Percentiles rank a stretch among this genome's conserved stretches.
These are phyloP conservation scores for Aspergillus melleus DNA, from an alignment of 2,329 filamentous ascomycete genomes.

Conservation along the genomic window DNA sequence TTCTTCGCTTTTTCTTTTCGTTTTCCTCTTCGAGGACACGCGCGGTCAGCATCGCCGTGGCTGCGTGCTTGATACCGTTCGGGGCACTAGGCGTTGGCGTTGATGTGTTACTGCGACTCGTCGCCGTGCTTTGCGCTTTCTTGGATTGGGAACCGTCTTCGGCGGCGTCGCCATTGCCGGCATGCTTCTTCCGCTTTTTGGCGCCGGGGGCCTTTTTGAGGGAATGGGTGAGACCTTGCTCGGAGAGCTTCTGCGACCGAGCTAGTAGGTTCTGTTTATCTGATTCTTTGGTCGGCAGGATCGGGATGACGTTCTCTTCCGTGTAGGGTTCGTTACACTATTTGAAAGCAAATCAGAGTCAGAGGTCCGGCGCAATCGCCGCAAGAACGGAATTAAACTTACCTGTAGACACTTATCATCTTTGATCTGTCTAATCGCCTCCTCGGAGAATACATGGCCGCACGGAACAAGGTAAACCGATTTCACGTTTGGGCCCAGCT, in stretches of 20 bases:
- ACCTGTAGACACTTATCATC: conserved; percentile 62
- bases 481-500: conserved; percentile 74
- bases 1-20: conserved; percentile 74
- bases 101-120: conserved; percentile 30
- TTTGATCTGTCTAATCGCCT: conserved; percentile 77
- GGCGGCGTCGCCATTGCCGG: conserved; percentile 38
- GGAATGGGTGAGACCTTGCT: conserved; percentile 76
- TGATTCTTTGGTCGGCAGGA: conserved; percentile 69
- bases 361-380: not conserved
- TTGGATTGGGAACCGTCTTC: not conserved
- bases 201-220: conserved; percentile 73
- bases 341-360: not conserved
- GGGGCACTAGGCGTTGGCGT: conserved; percentile 35
- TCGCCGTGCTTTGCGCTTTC: conserved; percentile 15
- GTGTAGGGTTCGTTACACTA: conserved; percentile 77
- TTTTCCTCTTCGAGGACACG: conserved; percentile 87
- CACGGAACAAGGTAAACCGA: conserved; percentile 91
- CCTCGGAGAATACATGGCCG: conserved; percentile 89
- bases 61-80: conserved; percentile 79
- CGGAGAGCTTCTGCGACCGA: conserved; percentile 67
- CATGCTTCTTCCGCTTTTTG: conserved; percentile 74
- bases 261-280: conserved; percentile 69
- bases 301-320: conserved; percentile 74
- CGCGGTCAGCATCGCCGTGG: conserved; percentile 81
- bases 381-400: conserved; percentile 14